Evolutionary conservation across 2,329 filamentous ascomycete species (phyloP).

Genomic region (Aspergillus transmontanensis): DNA sequence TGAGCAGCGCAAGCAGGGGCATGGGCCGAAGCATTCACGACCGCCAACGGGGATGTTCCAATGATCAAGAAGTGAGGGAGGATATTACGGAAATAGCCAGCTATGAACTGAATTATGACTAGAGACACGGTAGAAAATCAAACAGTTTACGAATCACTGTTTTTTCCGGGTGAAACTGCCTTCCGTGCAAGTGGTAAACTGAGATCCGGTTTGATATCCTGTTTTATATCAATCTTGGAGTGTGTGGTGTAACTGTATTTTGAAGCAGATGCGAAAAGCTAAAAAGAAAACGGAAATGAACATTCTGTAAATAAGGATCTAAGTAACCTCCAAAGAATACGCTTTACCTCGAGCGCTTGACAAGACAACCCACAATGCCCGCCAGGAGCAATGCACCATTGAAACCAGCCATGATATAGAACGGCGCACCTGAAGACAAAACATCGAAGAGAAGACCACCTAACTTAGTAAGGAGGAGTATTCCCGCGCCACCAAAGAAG

Average conservation of each 20-base stretch:
- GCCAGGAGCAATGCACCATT: constrained; percentile 68
- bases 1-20: constrained; percentile 14
- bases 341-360: constrained; percentile 16
- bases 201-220: neutral
- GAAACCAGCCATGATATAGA: constrained; percentile 91
- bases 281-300: neutral
- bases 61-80: neutral
- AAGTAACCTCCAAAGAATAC: neutral
- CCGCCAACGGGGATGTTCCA: constrained; percentile 1
- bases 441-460: constrained; percentile 85
- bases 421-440: constrained; percentile 74
- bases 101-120: neutral
- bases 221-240: neutral
- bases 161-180: neutral
- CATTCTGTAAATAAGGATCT: neutral
- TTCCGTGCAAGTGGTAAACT: neutral
- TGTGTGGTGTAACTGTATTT: neutral
- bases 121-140: neutral
- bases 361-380: constrained; percentile 33
- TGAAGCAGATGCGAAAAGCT: neutral
- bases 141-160: neutral
- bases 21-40: constrained; percentile 8
- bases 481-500: constrained; percentile 84
- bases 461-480: constrained; percentile 86
- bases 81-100: neutral